Evolutionary conservation across 2,329 filamentous ascomycete genomes (phyloP).

Genomic region (Capronia americana): DNA sequence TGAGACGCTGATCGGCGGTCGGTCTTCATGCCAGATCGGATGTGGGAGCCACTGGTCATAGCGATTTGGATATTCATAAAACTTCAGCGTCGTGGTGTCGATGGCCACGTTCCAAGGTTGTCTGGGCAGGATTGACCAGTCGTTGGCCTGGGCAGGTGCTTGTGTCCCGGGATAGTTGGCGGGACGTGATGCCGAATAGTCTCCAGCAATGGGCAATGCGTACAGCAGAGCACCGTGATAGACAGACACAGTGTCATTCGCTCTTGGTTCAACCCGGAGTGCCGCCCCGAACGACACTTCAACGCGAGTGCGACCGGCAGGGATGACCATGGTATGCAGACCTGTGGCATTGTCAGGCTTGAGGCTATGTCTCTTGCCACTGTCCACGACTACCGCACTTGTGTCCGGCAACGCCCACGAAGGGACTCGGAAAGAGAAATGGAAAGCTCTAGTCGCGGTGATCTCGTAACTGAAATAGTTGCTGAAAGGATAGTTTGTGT

Average conservation of each 20-base stretch:
- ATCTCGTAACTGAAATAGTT: constrained; percentile 51
- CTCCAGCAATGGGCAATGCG: constrained; percentile 48
- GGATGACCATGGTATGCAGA: constrained; percentile 48
- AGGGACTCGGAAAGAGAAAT: constrained; percentile 57
- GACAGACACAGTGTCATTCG: constrained; percentile 53
- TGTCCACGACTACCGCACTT: constrained; percentile 38
- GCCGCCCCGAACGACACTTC: constrained; percentile 45
- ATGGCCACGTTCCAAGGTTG: constrained; percentile 44
- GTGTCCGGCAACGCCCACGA: constrained; percentile 48
- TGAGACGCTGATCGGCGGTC: constrained; percentile 47
- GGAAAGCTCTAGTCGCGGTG: constrained; percentile 46
- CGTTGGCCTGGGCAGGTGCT: constrained; percentile 42
- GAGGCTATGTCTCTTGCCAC: constrained; percentile 33
- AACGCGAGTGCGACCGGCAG: constrained; percentile 45
- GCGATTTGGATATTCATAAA: constrained; percentile 41
- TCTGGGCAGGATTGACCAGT: constrained; percentile 48
- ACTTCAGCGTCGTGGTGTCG: constrained; percentile 45
- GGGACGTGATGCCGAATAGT: constrained; percentile 40
- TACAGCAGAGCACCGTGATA: constrained; percentile 56
- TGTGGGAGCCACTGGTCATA: constrained; percentile 36
- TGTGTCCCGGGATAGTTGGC: constrained; percentile 40
- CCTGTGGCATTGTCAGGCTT: constrained; percentile 47
- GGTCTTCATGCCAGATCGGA: constrained; percentile 44
- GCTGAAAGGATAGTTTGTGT: constrained; percentile 59
- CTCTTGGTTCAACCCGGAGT: constrained; percentile 46